Evolutionary conservation across 495 filamentous ascomycete genomes (phyloP), one percentile per base, ranked within the genome.

Genomic region (Sporormia fimetaria): DNA sequence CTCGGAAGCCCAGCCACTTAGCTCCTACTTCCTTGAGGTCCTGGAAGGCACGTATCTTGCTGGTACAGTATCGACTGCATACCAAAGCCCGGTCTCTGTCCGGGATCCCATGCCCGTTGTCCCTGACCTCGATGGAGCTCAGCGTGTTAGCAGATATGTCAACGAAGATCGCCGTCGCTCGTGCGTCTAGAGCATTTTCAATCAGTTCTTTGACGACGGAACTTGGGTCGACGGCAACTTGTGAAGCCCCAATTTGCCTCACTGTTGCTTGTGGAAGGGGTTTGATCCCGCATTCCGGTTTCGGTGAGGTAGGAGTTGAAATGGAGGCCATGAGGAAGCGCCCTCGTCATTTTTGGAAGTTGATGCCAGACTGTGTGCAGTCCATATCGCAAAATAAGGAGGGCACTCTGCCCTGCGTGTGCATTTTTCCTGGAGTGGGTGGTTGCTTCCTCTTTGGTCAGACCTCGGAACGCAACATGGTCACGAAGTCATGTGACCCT

Each of bases 161-260:
- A 22, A 96, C 64, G 21, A 74, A 68, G 25, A 95, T 64, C 0
- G 73, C 73, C 0, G 78, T 76, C 2, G 87, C 81, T 15, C 68
- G 69, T 1, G 87, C 82, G 57, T 96, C 90, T 10, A 96, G 67
- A 17, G 87, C 75, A 57, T 98, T 95, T 46, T 96, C 88, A 33
- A 98, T 50, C 12, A 96, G 73, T 55, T 98, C 90, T 58, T 98
- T 98, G 37, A 93, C 71, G 11, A 93, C 62, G 2, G 75, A 72
- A 28, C 70, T 69, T 5, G 87, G 69, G 29, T 81, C 76, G 3
- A 78, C 73, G 45, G 95, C 75, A 40, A 70, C 73, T 47, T 85
- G 74, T 15, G 76, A 65, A 6, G 86, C 83, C 37, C 81, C 78
- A 35, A 95, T 74, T 25, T 74, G 71, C 26, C 70, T 72, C 35